Percentiles rank a stretch among this genome's conserved stretches.
Evolutionary conservation across 2,329 filamentous ascomycete genomes (phyloP).

Genomic region (Hymenoscyphus repandus): DNA sequence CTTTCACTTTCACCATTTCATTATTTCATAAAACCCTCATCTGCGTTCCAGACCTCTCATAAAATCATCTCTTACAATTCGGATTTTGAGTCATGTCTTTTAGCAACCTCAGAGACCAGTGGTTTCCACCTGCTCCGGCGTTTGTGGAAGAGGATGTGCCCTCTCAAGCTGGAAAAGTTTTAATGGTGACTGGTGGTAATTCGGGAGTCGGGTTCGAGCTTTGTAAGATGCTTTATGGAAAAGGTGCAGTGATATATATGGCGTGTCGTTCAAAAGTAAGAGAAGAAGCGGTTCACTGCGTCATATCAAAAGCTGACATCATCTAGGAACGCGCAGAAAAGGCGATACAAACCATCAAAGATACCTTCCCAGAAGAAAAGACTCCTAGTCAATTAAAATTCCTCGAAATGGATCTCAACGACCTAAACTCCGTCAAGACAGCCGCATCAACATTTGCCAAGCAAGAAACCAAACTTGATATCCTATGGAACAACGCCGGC

Average conservation of each 20-base stretch:
- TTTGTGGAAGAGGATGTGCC: constrained; percentile 34
- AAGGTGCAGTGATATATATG: constrained; percentile 39
- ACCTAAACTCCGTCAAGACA: constrained; percentile 33
- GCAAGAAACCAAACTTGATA: constrained; percentile 32
- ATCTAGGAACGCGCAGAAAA: no score
- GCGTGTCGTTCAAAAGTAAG: constrained; percentile 32
- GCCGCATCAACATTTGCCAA: constrained; percentile 31
- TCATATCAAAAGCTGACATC: no score
- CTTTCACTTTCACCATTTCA: no score
- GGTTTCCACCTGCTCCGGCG: constrained; percentile 32
- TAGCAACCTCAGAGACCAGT: neutral
- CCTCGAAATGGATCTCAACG: constrained; percentile 33
- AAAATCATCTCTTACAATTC: no score
- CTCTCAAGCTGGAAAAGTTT: constrained; percentile 7
- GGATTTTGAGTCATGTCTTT: no score
- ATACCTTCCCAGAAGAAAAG: no score
- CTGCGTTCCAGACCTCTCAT: no score
- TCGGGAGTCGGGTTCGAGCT: constrained; percentile 32
- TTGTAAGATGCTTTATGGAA: constrained; percentile 32
- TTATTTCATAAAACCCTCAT: no score
- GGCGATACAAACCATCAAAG: no score
- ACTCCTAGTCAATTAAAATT: constrained; percentile 15
- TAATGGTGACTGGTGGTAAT: constrained; percentile 13
- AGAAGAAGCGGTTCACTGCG: no score
- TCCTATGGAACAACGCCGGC: constrained; percentile 35